A percentile compares a stretch with the other conserved stretches of the same genome.
These are phyloP conservation scores for Boletellus emodensis DNA, from an alignment of 768 basidiomycete species.

Conservation along the genomic window DNA sequence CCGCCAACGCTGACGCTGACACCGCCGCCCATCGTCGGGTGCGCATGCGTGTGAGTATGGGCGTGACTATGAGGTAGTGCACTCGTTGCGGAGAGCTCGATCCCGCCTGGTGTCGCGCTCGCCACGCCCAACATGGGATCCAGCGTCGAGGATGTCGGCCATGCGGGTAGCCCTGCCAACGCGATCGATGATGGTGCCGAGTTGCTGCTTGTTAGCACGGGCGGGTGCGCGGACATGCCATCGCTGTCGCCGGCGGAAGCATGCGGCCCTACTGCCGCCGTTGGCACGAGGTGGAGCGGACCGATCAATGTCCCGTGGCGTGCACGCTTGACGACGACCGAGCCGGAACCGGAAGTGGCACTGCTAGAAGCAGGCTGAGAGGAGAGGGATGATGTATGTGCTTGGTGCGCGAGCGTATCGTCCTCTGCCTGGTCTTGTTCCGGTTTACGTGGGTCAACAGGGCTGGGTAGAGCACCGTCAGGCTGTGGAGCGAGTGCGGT, in stretches of 20 bases:
- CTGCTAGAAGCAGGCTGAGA: slow-evolving; percentile 11
- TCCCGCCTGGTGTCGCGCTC: slow-evolving; percentile 30
- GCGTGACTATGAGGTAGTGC: slow-evolving; percentile 10
- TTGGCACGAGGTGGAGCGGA: slow-evolving; percentile 15
- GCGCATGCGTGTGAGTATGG: slow-evolving; percentile 6
- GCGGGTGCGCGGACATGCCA: slow-evolving; percentile 19
- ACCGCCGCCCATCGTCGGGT: slow-evolving; percentile 10
- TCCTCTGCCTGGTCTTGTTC: slow-evolving; percentile 32
- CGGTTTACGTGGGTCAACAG: slow-evolving; percentile 15
- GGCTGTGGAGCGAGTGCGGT: slow-evolving; percentile 28
- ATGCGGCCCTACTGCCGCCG: slow-evolving; percentile 5
- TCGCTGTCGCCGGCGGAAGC: slow-evolving; percentile 13
- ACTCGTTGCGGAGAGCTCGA: slow-evolving; percentile 23
- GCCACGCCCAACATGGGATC: slow-evolving; percentile 32
- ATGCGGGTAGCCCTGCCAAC: slow-evolving; percentile 30
- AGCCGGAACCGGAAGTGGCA: background rate
- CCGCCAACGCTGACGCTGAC: slow-evolving; percentile 8
- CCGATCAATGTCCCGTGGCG: slow-evolving; percentile 28
- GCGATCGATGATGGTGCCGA: slow-evolving; percentile 17
- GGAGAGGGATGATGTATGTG: background rate
- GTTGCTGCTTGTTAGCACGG: slow-evolving; percentile 11
- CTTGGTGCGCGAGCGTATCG: slow-evolving; percentile 11
- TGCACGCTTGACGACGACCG: slow-evolving; percentile 20
- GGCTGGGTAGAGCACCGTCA: slow-evolving; percentile 11
- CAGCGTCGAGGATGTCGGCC: slow-evolving; percentile 28